Base-by-base conservation (phyloP, 371 early-diverging fungal species). In the Mucor indicus region DNA sequence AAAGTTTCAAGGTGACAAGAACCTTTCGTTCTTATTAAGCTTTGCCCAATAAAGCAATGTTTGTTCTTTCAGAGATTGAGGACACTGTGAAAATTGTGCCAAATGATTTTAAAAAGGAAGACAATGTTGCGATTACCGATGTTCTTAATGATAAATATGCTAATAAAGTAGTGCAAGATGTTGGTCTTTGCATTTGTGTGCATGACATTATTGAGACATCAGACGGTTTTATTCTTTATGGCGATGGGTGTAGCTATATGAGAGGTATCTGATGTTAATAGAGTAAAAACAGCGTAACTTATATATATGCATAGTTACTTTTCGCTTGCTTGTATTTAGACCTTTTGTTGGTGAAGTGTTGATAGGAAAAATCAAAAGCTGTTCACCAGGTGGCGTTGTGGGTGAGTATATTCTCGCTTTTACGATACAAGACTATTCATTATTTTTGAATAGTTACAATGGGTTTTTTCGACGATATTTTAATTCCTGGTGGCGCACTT, bases 381-480 rank as follows among this genome's bases (percentile, higher is more conserved):
- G 85, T 41, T 84, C 84, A 15, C 72, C 76, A n/a, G 67, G 75
- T 9, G 89, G 91, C 29, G 73, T 92, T 13, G 51, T 44, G 32
- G 55, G 55, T 55, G 44, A 31, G 10, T 16, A 21, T 16, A n/a
- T n/a, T n/a, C n/a, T n/a, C n/a, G n/a, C n/a, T n/a, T n/a, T n/a
- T n/a, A n/a, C n/a, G n/a, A n/a, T n/a, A n/a, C n/a, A n/a, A n/a
- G n/a, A n/a, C n/a, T n/a, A n/a, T n/a, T n/a, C n/a, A n/a, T 23
- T 13, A 43, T 19, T 3, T 32, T 2, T 21, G 1, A 5, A 44
- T 46, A 84, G 91, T 93, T 4, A 80, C 93, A 1, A 62, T 95
- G 64, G 89, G 86, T 11, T 96, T 95, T 54, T 96, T 96, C 63
- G 92, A 92, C 63, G 96, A 96, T 66, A 92, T 96, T 13, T 60